Evolutionary conservation across 129 eudicot species (phyloP), one percentile per base, ranked within the genome.

Genomic region (Solidago caesia): DNA sequence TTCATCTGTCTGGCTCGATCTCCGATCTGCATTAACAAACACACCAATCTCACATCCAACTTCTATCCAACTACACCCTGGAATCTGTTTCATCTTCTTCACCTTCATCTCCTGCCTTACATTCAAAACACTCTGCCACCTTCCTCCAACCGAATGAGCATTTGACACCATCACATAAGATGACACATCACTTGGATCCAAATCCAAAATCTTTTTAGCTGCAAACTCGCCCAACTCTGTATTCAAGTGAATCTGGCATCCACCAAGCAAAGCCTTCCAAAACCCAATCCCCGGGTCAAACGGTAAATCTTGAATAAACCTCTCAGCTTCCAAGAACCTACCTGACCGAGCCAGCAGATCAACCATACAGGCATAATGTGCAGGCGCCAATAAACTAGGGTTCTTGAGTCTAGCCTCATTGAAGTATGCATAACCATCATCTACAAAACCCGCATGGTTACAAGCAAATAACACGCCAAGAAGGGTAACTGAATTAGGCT

Each of bases 21-120:
- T 82, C 55, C 59, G 79, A 60, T 88, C 96, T 49, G 79, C 82
- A 3, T 80, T 86, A 67, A 85, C 87, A 79, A 88, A 91, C 44
- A 91, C 97, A 67, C 65, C 74, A 81, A 88, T 80, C 62, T 78
- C 42, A 43, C 78, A 73, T 67, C 78, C 72, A 8, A 91, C 76
- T 61, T 88, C 95, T 56, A 91, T 81, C 97, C 97, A 91, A 84
- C 97, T 91, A 78, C 94, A 85, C 29, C 97, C 97, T 0, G 97
- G 91, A 13, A 86, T 78, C 72, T 80, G 83, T 44, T 39, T 77
- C 81, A 91, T 75, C 71, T 83, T 86, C 63, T 82, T 91, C 79
- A 80, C 88, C 48, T 74, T 80, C 89, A 91, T 91, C 77, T 83
- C 83, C 25, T 67, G 41, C 77, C 97, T 86, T 4, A 84, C 41